Percentiles rank a stretch among this genome's conserved stretches.
Conservation (phyloP, 1,139 yeast species). For the Yamadazyma sp. region DNA sequence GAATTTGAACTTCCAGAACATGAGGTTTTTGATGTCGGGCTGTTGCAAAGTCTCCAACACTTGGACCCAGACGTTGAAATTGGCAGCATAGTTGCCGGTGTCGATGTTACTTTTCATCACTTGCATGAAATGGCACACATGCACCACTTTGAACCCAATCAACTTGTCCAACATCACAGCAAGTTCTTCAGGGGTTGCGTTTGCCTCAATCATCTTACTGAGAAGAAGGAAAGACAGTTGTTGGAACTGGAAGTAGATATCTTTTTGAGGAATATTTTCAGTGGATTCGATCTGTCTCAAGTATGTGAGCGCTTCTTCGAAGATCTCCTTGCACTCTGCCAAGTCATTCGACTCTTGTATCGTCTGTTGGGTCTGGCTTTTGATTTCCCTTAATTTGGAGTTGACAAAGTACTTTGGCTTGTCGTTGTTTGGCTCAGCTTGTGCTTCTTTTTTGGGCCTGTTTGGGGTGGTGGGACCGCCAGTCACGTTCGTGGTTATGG, state of each 20-base stretch:
- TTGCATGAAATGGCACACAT: conserved; percentile 31
- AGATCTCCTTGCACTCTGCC: conserved; percentile 35
- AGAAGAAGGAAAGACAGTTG: conserved; percentile 26
- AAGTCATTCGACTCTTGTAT: conserved; percentile 22
- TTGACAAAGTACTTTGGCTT: conserved; percentile 7
- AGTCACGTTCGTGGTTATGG: conserved; percentile 8
- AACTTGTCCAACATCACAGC: conserved; percentile 29
- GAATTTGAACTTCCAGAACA: conserved; percentile 1
- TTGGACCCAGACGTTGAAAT: conserved; percentile 36
- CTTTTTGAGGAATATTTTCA: conserved; percentile 29
- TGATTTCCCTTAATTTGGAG: conserved; percentile 35
- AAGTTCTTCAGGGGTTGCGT: conserved; percentile 17
- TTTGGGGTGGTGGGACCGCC: conserved; percentile 1
- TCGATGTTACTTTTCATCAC: conserved; percentile 24
- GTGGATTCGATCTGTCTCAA: conserved; percentile 37
- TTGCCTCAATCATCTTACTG: conserved; percentile 18
- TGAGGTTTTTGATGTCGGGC: not conserved
- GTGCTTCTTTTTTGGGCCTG: no score
- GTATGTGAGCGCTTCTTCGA: conserved; percentile 45
- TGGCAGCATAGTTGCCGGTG: conserved; percentile 21
- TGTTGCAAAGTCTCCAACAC: conserved; percentile 26
- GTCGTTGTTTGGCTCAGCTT: not conserved
- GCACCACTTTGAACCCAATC: conserved; percentile 30
- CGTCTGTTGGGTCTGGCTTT: conserved; percentile 30
- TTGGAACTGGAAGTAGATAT: conserved; percentile 28